These are phyloP conservation scores for Eremomyces bilateralis DNA, from an alignment of 495 filamentous ascomycete genomes.

Conservation along the genomic window DNA sequence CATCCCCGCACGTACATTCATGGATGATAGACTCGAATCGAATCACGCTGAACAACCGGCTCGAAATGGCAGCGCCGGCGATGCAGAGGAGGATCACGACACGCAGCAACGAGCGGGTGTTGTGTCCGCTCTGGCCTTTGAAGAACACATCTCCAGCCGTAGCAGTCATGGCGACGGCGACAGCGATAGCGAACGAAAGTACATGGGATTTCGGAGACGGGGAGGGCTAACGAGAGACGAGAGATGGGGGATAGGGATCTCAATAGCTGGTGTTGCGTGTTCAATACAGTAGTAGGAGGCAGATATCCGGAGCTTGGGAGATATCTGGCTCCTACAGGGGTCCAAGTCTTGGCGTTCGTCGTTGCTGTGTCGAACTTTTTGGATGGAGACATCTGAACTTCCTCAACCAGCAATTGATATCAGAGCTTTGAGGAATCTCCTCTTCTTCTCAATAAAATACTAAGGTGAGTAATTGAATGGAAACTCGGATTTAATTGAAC, in stretches of 20 bases:
- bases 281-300: too few relatives aligned
- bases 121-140: slow-evolving; percentile 29
- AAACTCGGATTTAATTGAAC: too few relatives aligned
- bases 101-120: slow-evolving; percentile 67
- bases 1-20: slow-evolving; percentile 69
- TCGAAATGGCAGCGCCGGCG: slow-evolving; percentile 78
- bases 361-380: background rate
- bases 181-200: too few relatives aligned
- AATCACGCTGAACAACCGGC: slow-evolving; percentile 97
- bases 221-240: too few relatives aligned
- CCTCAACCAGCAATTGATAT: too few relatives aligned
- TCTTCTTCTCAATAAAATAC: too few relatives aligned
- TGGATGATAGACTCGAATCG: slow-evolving; percentile 99
- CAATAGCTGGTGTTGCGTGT: too few relatives aligned
- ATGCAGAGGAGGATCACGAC: slow-evolving; percentile 84
- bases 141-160: background rate
- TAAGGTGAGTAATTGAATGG: too few relatives aligned
- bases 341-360: background rate
- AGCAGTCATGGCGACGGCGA: slow-evolving; percentile 1
- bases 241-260: too few relatives aligned
- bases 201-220: too few relatives aligned
- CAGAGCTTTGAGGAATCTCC: too few relatives aligned
- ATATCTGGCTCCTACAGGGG: background rate
- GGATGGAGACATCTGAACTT: too few relatives aligned
- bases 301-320: background rate